Evolutionary conservation across 441 rosid species (phyloP).

Genomic region (Populus tomentosa): DNA sequence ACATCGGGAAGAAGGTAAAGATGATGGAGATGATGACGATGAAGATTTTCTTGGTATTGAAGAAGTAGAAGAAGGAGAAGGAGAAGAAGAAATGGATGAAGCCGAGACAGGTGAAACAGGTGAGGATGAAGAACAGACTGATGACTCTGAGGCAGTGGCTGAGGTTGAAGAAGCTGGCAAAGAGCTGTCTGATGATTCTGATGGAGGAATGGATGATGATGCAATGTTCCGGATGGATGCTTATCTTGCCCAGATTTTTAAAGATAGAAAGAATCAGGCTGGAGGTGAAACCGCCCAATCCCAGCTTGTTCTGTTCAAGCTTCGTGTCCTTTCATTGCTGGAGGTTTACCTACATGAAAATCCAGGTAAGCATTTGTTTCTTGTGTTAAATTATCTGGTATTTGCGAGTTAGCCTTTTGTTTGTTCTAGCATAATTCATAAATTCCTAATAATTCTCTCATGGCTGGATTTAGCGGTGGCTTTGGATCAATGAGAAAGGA

Average conservation of each 20-base stretch:
- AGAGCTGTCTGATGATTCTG: slow-evolving; percentile 60
- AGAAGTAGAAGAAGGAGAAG: slow-evolving; percentile 61
- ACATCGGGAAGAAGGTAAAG: slow-evolving; percentile 55
- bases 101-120: slow-evolving; percentile 65
- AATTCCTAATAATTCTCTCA: background rate
- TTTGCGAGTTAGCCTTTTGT: background rate
- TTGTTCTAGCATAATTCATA: background rate
- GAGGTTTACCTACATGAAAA: slow-evolving; percentile 90
- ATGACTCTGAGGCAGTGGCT: slow-evolving; percentile 63
- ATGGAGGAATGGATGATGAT: slow-evolving; percentile 93
- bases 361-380: slow-evolving; percentile 49
- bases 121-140: slow-evolving; percentile 75
- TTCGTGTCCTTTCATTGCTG: slow-evolving; percentile 86
- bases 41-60: slow-evolving; percentile 82
- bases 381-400: background rate
- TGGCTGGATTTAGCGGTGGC: background rate
- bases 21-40: slow-evolving; percentile 59
- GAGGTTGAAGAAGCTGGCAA: slow-evolving; percentile 43
- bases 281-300: slow-evolving; percentile 91
- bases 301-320: slow-evolving; percentile 87
- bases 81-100: slow-evolving; percentile 62
- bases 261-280: slow-evolving; percentile 83
- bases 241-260: slow-evolving; percentile 82
- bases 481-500: background rate
- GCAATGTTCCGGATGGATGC: slow-evolving; percentile 98